These are phyloP conservation scores for Ambrosiella xylebori DNA, from an alignment of 2,329 filamentous ascomycete species.

Conservation along the genomic window DNA sequence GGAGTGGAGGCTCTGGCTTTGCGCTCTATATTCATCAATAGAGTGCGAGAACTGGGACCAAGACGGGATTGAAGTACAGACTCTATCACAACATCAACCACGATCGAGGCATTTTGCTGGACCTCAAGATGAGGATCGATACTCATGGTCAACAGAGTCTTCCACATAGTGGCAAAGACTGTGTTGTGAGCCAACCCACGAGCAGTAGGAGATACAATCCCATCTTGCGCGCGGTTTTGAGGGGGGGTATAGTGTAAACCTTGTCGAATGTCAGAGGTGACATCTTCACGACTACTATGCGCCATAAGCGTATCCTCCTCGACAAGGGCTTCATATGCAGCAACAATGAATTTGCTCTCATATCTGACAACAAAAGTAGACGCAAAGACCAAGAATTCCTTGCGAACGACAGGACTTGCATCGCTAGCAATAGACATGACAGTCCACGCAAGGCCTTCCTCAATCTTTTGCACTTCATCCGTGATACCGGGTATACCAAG, in stretches of 20 bases:
- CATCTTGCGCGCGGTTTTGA: slow-evolving; percentile 38
- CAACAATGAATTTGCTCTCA: slow-evolving; percentile 79
- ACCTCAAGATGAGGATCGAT: slow-evolving; percentile 92
- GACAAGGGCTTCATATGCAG: slow-evolving; percentile 74
- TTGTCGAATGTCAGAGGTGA: slow-evolving; percentile 34
- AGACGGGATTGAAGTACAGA: slow-evolving; percentile 62
- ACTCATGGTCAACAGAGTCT: slow-evolving; percentile 74
- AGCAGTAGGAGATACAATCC: slow-evolving; percentile 36
- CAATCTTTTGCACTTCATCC: slow-evolving; percentile 74
- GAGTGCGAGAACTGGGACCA: slow-evolving; percentile 47
- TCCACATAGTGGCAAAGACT: slow-evolving; percentile 87
- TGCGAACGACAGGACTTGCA: slow-evolving; percentile 83
- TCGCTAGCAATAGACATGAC: slow-evolving; percentile 85
- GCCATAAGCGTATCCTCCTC: slow-evolving; percentile 61
- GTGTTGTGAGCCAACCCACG: slow-evolving; percentile 64
- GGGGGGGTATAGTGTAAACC: slow-evolving; percentile 43
- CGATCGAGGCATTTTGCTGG: slow-evolving; percentile 63
- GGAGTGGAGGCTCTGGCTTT: slow-evolving; percentile 29
- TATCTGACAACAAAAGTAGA: slow-evolving; percentile 83
- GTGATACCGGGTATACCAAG: slow-evolving; percentile 85
- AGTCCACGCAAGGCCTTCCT: slow-evolving; percentile 78
- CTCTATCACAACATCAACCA: slow-evolving; percentile 73
- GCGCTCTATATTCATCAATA: slow-evolving; percentile 57
- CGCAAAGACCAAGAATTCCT: slow-evolving; percentile 83
- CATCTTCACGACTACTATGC: slow-evolving; percentile 37